Percentiles rank a stretch among this genome's conserved stretches.
Conservation (phyloP, 441 rosid species). For the Populus hybrid region DNA sequence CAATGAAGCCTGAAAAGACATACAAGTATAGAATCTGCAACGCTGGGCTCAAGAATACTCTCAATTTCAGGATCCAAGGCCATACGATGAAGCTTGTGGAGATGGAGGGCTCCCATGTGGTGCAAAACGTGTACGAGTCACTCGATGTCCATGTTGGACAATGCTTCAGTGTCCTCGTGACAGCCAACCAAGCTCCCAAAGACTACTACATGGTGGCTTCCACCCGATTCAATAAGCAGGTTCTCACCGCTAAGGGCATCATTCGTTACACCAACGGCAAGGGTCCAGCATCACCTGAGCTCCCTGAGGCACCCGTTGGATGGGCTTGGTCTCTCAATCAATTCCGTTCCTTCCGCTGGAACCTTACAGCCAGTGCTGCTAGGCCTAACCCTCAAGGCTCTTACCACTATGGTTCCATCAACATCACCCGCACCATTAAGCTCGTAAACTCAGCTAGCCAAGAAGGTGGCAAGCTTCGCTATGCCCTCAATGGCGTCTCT, state of each 20-base stretch:
- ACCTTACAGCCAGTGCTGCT: conserved; percentile 68
- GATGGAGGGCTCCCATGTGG: conserved; percentile 66
- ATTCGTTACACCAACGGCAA: conserved; percentile 46
- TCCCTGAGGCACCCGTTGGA: conserved; percentile 51
- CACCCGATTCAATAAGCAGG: conserved; percentile 45
- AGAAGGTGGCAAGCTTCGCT: conserved; percentile 50
- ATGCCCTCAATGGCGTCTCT: conserved; percentile 59
- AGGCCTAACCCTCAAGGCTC: conserved; percentile 79
- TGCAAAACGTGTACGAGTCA: conserved; percentile 65
- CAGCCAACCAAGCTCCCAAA: conserved; percentile 44
- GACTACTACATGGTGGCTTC: conserved; percentile 68
- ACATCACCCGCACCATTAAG: conserved; percentile 61
- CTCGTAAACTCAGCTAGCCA: conserved; percentile 30
- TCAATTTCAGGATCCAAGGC: conserved; percentile 62
- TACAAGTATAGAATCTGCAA: conserved; percentile 70
- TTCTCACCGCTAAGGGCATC: conserved; percentile 37
- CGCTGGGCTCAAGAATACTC: conserved; percentile 48
- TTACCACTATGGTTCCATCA: conserved; percentile 60
- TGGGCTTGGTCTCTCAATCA: conserved; percentile 80
- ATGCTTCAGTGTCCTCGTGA: conserved; percentile 50
- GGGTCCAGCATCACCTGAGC: conserved; percentile 35
- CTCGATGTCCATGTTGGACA: conserved; percentile 69
- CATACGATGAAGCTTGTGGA: conserved; percentile 67
- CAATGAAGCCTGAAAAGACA: conserved; percentile 59
- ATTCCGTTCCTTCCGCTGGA: conserved; percentile 70